These are phyloP conservation scores for Gaeumannomyces sp. DNA, from an alignment of 2,329 filamentous ascomycete genomes.

Conservation along the genomic window DNA sequence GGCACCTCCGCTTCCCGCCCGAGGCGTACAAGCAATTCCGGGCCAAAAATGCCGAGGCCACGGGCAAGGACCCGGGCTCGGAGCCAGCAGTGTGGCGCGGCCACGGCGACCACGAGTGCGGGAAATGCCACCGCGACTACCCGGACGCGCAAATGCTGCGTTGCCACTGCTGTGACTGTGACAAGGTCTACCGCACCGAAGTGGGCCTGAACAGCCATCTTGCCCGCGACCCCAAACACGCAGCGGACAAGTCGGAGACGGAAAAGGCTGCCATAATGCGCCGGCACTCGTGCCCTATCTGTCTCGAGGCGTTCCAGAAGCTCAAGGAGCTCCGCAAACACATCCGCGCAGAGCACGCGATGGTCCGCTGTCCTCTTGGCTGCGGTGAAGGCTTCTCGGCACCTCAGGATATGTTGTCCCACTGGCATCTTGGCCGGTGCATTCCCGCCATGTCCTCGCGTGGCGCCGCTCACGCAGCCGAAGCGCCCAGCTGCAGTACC, in stretches of 20 bases:
- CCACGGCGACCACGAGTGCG: background rate
- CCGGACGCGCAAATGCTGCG: background rate
- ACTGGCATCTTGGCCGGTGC: background rate
- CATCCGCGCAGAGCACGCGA: background rate
- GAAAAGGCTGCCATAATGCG: background rate
- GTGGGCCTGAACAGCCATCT: background rate
- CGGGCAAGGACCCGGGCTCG: too few species aligned
- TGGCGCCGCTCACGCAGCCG: background rate
- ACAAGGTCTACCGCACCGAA: background rate
- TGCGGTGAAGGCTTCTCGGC: background rate
- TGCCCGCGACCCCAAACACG: background rate
- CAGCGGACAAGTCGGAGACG: background rate
- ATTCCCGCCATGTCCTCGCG: background rate
- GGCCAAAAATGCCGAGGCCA: too few species aligned
- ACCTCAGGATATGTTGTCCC: background rate
- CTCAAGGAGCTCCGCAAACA: background rate
- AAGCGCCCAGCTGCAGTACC: too few species aligned
- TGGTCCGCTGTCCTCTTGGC: background rate
- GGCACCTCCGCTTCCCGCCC: background rate
- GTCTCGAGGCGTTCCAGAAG: background rate
- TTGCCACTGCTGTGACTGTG: background rate
- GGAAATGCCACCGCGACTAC: background rate
- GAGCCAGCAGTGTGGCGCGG: too few species aligned
- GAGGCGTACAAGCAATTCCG: background rate
- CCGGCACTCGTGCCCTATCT: background rate